These are phyloP conservation scores for Calendula officinalis DNA, from an alignment of 129 eudicot species.

Conservation along the genomic window DNA sequence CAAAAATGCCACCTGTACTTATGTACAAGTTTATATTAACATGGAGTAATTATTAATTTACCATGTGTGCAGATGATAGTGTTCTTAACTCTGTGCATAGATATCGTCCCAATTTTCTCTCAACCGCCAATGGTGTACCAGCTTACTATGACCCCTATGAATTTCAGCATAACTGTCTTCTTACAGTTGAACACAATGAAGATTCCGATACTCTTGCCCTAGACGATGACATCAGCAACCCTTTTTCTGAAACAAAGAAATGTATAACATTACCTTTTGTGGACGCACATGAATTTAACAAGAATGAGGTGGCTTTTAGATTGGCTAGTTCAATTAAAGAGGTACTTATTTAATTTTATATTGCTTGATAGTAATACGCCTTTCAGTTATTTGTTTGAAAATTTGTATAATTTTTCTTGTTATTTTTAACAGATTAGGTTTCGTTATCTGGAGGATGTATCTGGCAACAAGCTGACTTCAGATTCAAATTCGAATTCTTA, in stretches of 20 bases:
- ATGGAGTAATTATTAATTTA: slow-evolving; percentile 9
- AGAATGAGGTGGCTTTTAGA: slow-evolving; percentile 50
- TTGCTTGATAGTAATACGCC: neutral
- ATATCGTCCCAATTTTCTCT: slow-evolving; percentile 69
- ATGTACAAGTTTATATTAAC: slow-evolving; percentile 9
- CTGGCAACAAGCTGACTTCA: slow-evolving; percentile 30
- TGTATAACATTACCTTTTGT: slow-evolving; percentile 69
- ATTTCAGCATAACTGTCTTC: slow-evolving; percentile 61
- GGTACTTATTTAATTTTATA: slow-evolving; percentile 38
- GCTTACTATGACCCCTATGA: slow-evolving; percentile 53
- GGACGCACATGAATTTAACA: slow-evolving; percentile 40
- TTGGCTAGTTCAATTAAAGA: slow-evolving; percentile 61
- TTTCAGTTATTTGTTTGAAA: slow-evolving; percentile 7
- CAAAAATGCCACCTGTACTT: neutral
- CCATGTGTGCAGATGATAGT: slow-evolving; percentile 58
- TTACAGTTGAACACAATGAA: slow-evolving; percentile 31
- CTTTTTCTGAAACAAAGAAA: slow-evolving; percentile 32
- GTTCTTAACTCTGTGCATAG: slow-evolving; percentile 67
- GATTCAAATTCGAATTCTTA: slow-evolving; percentile 3
- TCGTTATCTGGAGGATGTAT: slow-evolving; percentile 36
- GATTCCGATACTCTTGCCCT: slow-evolving; percentile 39
- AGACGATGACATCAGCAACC: slow-evolving; percentile 36
- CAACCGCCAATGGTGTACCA: slow-evolving; percentile 54
- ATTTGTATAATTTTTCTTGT: slow-evolving; percentile 14
- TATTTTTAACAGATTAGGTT: slow-evolving; percentile 55